phyloP scores from a whole-genome alignment of 1,284 basidiomycete genomes.

The Cryptococcus sp. region DNA sequence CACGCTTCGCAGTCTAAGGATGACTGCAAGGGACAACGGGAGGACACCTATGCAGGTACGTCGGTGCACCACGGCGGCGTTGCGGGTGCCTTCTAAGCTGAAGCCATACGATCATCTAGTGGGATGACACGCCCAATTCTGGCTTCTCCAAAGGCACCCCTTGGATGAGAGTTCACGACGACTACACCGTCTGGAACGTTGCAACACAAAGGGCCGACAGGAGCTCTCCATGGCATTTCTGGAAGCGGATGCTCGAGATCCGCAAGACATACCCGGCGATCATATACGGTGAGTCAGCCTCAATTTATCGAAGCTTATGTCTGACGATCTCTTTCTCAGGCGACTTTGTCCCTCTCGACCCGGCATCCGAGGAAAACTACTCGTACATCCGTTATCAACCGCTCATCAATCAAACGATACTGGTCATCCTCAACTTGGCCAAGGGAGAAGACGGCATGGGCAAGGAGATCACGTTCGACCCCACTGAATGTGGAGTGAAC shows the following conservation, averaged over 20 bases:
- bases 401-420: neutral
- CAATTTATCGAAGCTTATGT: neutral
- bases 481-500: neutral
- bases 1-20: neutral
- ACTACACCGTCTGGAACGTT: constrained; percentile 67
- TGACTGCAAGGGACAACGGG: constrained; percentile 10
- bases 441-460: neutral
- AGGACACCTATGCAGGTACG: constrained; percentile 9
- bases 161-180: constrained; percentile 76
- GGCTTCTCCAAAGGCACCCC: constrained; percentile 66
- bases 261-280: constrained; percentile 60
- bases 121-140: constrained; percentile 61
- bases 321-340: neutral
- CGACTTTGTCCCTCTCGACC: neutral
- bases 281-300: neutral
- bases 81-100: neutral
- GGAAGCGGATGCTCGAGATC: constrained; percentile 59
- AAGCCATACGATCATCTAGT: constrained; percentile 52
- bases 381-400: neutral
- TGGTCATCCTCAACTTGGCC: neutral
- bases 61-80: neutral
- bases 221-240: constrained; percentile 63
- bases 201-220: constrained; percentile 58
- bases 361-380: neutral
- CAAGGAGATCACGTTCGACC: neutral